phyloP scores from a whole-genome alignment of 208 protist genomes.

The Trypanosoma theileri region DNA sequence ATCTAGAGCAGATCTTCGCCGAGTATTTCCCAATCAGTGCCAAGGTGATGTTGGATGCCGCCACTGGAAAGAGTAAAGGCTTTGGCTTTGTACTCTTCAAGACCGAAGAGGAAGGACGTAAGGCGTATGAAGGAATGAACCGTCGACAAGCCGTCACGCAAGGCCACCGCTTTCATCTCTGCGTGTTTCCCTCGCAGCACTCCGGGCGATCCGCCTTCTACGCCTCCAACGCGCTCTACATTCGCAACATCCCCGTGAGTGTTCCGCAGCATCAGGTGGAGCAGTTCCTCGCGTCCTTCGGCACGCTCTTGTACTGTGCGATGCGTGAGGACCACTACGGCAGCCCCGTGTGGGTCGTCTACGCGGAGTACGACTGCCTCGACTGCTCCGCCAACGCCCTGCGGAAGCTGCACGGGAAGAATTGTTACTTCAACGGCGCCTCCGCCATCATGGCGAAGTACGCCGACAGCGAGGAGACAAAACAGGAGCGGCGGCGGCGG shows the following conservation, averaged over 20 bases:
- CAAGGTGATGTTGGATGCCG: constrained; percentile 90
- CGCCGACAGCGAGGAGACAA: constrained; percentile 77
- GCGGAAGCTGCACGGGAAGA: constrained; percentile 66
- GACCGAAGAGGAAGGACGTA: constrained; percentile 77
- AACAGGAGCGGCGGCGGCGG: constrained; percentile 71
- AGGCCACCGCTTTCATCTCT: constrained; percentile 71
- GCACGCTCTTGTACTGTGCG: constrained; percentile 76
- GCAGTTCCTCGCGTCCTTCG: constrained; percentile 65
- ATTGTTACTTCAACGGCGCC: constrained; percentile 59
- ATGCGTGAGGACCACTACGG: constrained; percentile 89
- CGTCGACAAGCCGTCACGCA: constrained; percentile 55
- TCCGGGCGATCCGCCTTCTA: constrained; percentile 65
- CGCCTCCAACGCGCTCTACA: constrained; percentile 66
- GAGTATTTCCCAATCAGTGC: constrained; percentile 85
- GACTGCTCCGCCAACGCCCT: constrained; percentile 63
- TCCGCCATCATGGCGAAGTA: constrained; percentile 79
- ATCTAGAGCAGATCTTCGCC: constrained; percentile 81
- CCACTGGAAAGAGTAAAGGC: constrained; percentile 89
- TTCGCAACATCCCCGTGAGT: constrained; percentile 77
- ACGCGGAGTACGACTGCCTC: constrained; percentile 77
- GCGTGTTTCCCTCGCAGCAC: constrained; percentile 87
- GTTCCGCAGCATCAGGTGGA: constrained; percentile 64
- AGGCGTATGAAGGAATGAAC: constrained; percentile 75
- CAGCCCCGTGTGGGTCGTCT: constrained; percentile 80
- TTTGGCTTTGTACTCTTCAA: constrained; percentile 98